phyloP scores from a whole-genome alignment of 192 early-diverging fungal species.

The Backusella liffmaniae region DNA sequence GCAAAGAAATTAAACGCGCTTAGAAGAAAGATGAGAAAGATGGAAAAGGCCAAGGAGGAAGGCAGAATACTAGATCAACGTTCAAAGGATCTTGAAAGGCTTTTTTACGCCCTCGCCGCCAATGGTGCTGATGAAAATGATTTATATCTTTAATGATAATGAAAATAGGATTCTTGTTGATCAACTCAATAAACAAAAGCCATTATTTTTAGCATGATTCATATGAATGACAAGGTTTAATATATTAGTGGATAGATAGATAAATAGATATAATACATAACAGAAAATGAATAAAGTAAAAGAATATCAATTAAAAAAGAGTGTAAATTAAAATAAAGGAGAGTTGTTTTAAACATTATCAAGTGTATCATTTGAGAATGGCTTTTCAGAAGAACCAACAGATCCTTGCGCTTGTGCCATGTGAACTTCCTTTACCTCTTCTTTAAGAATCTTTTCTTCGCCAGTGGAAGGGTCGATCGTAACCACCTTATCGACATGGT shows the following conservation, averaged over 20 bases:
- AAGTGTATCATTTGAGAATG: background rate
- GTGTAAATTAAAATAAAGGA: background rate
- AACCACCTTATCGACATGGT: conserved; percentile 42
- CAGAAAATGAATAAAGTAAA: background rate
- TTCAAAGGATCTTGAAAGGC: no score
- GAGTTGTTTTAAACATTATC: background rate
- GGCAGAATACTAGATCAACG: no score
- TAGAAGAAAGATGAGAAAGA: no score
- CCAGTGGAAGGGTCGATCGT: conserved; percentile 36
- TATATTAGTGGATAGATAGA: background rate
- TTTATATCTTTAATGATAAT: no score
- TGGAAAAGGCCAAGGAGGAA: no score
- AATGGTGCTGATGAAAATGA: no score
- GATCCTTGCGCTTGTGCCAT: background rate
- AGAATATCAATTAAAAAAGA: background rate
- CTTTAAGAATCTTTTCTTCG: conserved; percentile 20
- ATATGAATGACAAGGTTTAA: background rate
- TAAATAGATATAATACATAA: background rate
- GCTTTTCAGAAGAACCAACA: conserved; percentile 1
- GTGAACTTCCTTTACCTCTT: conserved; percentile 20
- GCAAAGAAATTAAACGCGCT: no score
- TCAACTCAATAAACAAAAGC: no score
- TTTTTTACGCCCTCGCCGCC: no score
- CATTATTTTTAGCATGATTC: no score
- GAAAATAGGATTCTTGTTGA: no score